These are phyloP conservation scores for Cordyceps farinosa DNA, from an alignment of 2,329 filamentous ascomycete genomes.

Conservation along the genomic window DNA sequence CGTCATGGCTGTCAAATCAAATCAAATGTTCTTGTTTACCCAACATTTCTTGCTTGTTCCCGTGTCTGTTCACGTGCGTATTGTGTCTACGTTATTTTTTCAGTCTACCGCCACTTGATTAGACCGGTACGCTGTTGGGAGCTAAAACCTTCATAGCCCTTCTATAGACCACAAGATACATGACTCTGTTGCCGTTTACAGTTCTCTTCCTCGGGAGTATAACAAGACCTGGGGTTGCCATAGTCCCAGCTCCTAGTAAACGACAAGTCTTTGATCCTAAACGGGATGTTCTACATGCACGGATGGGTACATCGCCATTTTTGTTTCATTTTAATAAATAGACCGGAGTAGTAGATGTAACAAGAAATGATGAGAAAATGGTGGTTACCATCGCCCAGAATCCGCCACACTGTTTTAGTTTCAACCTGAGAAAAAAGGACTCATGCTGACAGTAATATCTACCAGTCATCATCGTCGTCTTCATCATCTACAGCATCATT, in stretches of 20 bases:
- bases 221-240: too few relatives aligned
- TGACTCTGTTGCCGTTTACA: neutral
- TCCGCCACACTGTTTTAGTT: neutral
- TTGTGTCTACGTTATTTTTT: neutral
- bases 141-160: neutral
- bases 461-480: slow-evolving; percentile 73
- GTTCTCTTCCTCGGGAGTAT: too few relatives aligned
- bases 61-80: neutral
- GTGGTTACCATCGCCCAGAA: neutral
- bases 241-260: too few relatives aligned
- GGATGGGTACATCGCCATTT: neutral
- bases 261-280: neutral
- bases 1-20: slow-evolving; percentile 45
- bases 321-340: slow-evolving; percentile 1
- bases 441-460: slow-evolving; percentile 18
- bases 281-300: neutral
- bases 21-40: slow-evolving; percentile 7
- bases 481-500: slow-evolving; percentile 62
- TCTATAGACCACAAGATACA: neutral
- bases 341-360: slow-evolving; percentile 10
- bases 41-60: neutral
- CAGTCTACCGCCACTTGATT: neutral
- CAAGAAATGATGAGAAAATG: neutral
- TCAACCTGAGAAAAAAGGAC: neutral
- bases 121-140: neutral